phyloP scores from a whole-genome alignment of 192 early-diverging fungal genomes.

The Dissophora ornata region DNA sequence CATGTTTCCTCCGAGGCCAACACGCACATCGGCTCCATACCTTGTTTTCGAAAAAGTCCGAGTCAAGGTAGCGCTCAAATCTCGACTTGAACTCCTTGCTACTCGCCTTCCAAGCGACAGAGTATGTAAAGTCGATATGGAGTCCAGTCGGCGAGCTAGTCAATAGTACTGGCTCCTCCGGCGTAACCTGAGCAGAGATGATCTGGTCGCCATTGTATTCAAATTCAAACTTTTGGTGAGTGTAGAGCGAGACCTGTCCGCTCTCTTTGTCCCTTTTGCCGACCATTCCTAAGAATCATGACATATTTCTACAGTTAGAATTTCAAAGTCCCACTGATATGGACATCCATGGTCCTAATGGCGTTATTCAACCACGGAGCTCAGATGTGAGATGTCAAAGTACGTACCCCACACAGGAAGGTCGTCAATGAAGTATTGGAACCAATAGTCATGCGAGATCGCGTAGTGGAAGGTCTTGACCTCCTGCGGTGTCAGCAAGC shows the following conservation, averaged over 20 bases:
- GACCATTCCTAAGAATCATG: constrained; percentile 46
- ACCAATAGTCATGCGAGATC: constrained; percentile 72
- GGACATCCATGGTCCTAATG: too few species aligned
- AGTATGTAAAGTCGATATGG: constrained; percentile 75
- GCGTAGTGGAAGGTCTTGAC: constrained; percentile 73
- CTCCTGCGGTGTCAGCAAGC: constrained; percentile 53
- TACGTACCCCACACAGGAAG: constrained; percentile 44
- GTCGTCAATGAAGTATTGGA: constrained; percentile 66
- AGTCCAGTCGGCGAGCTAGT: constrained; percentile 22
- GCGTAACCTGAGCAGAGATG: constrained; percentile 61
- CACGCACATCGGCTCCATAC: constrained; percentile 42
- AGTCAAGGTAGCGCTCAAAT: constrained; percentile 74
- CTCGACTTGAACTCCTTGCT: constrained; percentile 66
- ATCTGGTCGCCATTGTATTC: constrained; percentile 75
- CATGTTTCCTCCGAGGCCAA: too few species aligned
- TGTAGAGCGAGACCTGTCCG: constrained; percentile 60
- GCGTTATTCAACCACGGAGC: too few species aligned
- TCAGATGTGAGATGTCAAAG: too few species aligned
- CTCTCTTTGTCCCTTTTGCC: constrained; percentile 55
- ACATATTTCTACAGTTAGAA: background rate
- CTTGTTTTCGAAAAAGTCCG: constrained; percentile 86
- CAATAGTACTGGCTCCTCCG: constrained; percentile 49
- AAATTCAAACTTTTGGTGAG: constrained; percentile 70
- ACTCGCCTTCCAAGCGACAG: constrained; percentile 71
- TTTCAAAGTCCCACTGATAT: too few species aligned